A percentile compares a stretch with the other conserved stretches of the same genome.
Conservation (phyloP, 805 yeast genomes). For the Phaffomyces antillensis region DNA sequence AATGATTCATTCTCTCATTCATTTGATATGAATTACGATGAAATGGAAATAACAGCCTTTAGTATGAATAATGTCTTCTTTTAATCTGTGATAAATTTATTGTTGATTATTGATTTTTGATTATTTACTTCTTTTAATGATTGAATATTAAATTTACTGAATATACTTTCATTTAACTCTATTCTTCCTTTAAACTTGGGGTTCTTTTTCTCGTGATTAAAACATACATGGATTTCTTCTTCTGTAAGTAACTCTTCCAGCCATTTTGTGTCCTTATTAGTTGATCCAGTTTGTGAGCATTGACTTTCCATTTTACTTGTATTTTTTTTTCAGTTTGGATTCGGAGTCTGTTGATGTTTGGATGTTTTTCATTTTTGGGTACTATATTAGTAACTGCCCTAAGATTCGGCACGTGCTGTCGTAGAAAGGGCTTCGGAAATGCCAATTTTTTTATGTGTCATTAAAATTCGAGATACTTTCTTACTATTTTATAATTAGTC, state of each 20-base stretch:
- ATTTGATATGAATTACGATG: no score
- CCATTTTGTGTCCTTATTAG: conserved; percentile 52
- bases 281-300: conserved; percentile 1
- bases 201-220: neutral
- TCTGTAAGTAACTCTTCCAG: conserved; percentile 99
- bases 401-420: neutral
- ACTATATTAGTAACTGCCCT: conserved; percentile 7
- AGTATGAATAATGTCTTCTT: no score
- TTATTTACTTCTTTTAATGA: no score
- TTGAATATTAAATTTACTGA: no score
- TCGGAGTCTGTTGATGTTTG: conserved; percentile 6
- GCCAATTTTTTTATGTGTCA: no score
- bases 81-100: no score
- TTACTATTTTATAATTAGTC: no score
- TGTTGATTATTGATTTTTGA: no score
- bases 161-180: neutral
- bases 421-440: no score
- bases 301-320: neutral
- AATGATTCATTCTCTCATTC: no score
- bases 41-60: no score
- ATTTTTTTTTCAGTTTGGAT: conserved; percentile 11
- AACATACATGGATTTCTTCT: conserved; percentile 98
- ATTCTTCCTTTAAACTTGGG: neutral
- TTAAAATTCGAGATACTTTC: no score
- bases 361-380: neutral